These are phyloP conservation scores for Hypoxylon sp. DNA, from an alignment of 2,329 filamentous ascomycete species.

Conservation along the genomic window DNA sequence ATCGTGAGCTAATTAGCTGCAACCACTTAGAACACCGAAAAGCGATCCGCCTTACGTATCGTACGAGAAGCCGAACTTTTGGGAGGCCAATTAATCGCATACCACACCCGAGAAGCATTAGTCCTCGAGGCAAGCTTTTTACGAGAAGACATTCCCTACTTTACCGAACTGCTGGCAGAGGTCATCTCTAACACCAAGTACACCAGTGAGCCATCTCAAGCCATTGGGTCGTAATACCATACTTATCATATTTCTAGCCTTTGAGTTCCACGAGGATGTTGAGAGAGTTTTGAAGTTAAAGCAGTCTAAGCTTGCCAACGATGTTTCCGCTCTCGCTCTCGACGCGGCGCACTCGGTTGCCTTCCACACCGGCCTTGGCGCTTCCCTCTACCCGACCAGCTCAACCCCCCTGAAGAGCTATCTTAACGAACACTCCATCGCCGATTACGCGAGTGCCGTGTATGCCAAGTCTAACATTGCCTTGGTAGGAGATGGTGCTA, in stretches of 20 bases:
- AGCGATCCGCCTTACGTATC: slow-evolving; percentile 90
- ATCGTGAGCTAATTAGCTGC: slow-evolving; percentile 58
- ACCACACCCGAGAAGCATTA: slow-evolving; percentile 92
- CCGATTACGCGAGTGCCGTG: slow-evolving; percentile 77
- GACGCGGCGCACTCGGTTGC: slow-evolving; percentile 75
- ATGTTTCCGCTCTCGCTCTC: slow-evolving; percentile 73
- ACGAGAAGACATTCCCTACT: slow-evolving; percentile 95
- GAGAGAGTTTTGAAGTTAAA: slow-evolving; percentile 77
- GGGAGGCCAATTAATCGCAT: slow-evolving; percentile 85
- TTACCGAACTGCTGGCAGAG: slow-evolving; percentile 93
- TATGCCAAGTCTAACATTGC: slow-evolving; percentile 93
- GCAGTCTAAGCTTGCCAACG: slow-evolving; percentile 75
- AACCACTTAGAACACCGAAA: slow-evolving; percentile 75
- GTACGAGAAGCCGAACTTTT: slow-evolving; percentile 94
- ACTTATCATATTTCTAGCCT: slow-evolving; percentile 61
- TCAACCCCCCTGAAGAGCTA: slow-evolving; percentile 80
- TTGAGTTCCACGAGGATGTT: slow-evolving; percentile 92
- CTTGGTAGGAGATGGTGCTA: slow-evolving; percentile 87
- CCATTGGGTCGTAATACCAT: slow-evolving; percentile 21
- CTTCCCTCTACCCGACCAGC: slow-evolving; percentile 76
- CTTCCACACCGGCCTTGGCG: slow-evolving; percentile 81
- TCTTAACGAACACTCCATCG: slow-evolving; percentile 77
- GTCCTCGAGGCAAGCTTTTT: slow-evolving; percentile 95
- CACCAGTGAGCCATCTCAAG: slow-evolving; percentile 63
- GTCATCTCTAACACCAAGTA: slow-evolving; percentile 90